These are phyloP conservation scores for Petunia secreta DNA, from an alignment of 257 asterid genomes.

Conservation along the genomic window DNA sequence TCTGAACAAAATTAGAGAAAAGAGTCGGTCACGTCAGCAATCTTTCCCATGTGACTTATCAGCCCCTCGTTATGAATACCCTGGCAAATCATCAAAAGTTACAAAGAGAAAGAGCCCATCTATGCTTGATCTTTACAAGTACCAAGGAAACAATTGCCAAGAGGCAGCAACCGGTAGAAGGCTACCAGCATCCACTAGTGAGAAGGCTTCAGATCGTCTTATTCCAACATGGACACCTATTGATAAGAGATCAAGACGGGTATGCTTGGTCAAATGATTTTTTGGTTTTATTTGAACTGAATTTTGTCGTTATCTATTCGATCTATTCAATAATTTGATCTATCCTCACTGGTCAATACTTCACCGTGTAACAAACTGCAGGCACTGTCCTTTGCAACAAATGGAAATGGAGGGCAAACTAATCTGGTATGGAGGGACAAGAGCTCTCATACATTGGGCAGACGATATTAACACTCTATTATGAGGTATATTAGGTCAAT, in stretches of 20 bases:
- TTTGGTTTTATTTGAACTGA: slow-evolving; percentile 21
- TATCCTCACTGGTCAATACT: slow-evolving; percentile 25
- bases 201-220: slow-evolving; percentile 51
- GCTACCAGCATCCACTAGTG: slow-evolving; percentile 47
- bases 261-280: slow-evolving; percentile 40
- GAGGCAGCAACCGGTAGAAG: slow-evolving; percentile 52
- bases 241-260: slow-evolving; percentile 88
- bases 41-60: slow-evolving; percentile 58
- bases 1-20: slow-evolving; percentile 86
- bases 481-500: slow-evolving; percentile 12
- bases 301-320: neutral
- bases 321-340: neutral
- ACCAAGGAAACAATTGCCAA: slow-evolving; percentile 57
- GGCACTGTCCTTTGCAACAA: slow-evolving; percentile 73
- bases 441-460: slow-evolving; percentile 44
- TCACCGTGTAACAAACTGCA: slow-evolving; percentile 48
- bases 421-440: slow-evolving; percentile 80
- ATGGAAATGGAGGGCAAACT: slow-evolving; percentile 86
- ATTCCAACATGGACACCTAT: slow-evolving; percentile 68
- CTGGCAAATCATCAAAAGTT: slow-evolving; percentile 48
- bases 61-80: slow-evolving; percentile 50
- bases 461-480: slow-evolving; percentile 46
- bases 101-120: slow-evolving; percentile 86
- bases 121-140: slow-evolving; percentile 72
- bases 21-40: slow-evolving; percentile 71